phyloP scores from a whole-genome alignment of 805 yeast species.

The Candida glaebosa region DNA sequence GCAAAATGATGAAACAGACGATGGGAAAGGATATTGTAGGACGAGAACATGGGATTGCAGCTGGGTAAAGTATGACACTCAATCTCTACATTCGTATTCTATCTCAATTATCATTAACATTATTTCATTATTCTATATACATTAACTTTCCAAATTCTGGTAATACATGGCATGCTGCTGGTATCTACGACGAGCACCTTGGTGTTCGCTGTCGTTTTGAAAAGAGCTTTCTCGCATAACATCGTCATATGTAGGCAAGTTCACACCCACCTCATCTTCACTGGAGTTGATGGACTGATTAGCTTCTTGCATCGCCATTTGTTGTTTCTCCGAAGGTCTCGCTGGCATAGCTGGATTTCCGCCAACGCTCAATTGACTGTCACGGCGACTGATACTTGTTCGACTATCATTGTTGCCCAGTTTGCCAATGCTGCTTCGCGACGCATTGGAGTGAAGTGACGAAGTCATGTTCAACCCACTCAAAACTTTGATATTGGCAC shows the following conservation, averaged over 20 bases:
- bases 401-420: background rate
- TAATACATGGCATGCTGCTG: slow-evolving; percentile 28
- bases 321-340: background rate
- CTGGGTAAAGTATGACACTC: too few relatives aligned
- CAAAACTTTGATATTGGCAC: slow-evolving; percentile 30
- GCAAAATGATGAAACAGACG: slow-evolving; percentile 1
- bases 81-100: too few relatives aligned
- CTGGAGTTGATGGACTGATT: slow-evolving; percentile 2
- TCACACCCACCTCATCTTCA: slow-evolving; percentile 1
- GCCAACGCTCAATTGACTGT: slow-evolving; percentile 1
- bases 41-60: too few relatives aligned
- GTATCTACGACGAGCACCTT: slow-evolving; percentile 30
- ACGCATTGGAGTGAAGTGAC: slow-evolving; percentile 22
- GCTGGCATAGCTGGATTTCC: slow-evolving; percentile 5
- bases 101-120: too few relatives aligned
- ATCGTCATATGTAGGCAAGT: slow-evolving; percentile 37
- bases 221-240: slow-evolving; percentile 27
- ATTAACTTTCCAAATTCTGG: slow-evolving; percentile 15
- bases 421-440: slow-evolving; percentile 8
- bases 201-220: slow-evolving; percentile 32
- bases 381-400: background rate
- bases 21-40: too few relatives aligned
- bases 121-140: too few relatives aligned
- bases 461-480: slow-evolving; percentile 30
- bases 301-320: slow-evolving; percentile 2